These are phyloP conservation scores for Pleodorina starrii DNA, from an alignment of 139 green algal genomes.

Conservation along the genomic window DNA sequence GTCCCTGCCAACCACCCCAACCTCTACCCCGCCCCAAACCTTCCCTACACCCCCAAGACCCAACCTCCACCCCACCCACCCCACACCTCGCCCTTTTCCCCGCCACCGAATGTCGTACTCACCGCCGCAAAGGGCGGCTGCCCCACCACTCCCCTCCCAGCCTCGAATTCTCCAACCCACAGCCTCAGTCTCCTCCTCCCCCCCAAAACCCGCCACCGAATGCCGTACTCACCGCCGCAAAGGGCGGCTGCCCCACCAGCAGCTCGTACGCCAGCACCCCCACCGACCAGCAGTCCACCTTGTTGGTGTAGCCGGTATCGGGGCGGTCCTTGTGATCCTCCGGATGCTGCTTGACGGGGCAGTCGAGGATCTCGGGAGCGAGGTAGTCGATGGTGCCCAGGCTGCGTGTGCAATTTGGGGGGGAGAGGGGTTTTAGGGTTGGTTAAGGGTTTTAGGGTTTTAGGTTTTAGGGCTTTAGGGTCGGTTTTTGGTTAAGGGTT, in stretches of 20 bases:
- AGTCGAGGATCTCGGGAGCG: slow-evolving; percentile 77
- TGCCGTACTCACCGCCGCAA: slow-evolving; percentile 61
- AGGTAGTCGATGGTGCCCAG: slow-evolving; percentile 83
- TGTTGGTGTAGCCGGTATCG: slow-evolving; percentile 66
- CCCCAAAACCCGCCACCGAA: neutral
- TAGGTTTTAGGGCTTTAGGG: too few relatives aligned
- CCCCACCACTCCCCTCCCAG: too few relatives aligned
- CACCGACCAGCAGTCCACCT: slow-evolving; percentile 74
- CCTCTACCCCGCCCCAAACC: neutral
- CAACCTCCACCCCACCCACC: too few relatives aligned
- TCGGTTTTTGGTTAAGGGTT: too few relatives aligned
- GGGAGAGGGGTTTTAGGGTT: neutral
- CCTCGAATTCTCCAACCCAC: neutral
- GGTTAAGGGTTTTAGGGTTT: too few relatives aligned
- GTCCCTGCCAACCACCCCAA: neutral
- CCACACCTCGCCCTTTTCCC: too few relatives aligned
- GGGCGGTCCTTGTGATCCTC: slow-evolving; percentile 73
- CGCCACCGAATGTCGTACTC: neutral
- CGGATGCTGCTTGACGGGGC: slow-evolving; percentile 71
- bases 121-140: too few relatives aligned
- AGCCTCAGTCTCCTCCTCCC: neutral
- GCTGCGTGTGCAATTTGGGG: slow-evolving; percentile 25
- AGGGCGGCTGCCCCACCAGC: slow-evolving; percentile 68
- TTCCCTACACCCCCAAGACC: too few relatives aligned
- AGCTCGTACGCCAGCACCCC: slow-evolving; percentile 77